Percentiles rank a stretch among this genome's conserved stretches.
Evolutionary conservation across 2,329 filamentous ascomycete genomes (phyloP).

Genomic region (Plenodomus tracheiphilus): DNA sequence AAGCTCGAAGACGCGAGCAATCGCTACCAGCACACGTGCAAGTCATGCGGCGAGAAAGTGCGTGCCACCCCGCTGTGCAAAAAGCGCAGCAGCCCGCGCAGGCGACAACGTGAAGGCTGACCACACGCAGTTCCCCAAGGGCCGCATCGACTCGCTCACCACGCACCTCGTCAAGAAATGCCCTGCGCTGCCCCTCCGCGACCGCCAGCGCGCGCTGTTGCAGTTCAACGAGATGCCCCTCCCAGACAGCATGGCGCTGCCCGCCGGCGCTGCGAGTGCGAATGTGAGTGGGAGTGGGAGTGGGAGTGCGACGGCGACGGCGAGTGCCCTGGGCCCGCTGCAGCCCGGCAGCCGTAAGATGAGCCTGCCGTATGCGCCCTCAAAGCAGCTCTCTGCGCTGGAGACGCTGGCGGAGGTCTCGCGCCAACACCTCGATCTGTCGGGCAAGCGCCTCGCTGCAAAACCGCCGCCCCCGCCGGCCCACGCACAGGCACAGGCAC

Average conservation of each 20-base stretch:
- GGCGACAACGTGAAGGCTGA: constrained; percentile 22
- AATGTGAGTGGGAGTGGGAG: neutral
- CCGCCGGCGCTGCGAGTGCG: neutral
- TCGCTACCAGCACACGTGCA: constrained; percentile 89
- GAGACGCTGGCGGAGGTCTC: constrained; percentile 89
- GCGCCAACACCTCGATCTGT: constrained; percentile 67
- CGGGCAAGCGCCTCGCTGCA: constrained; percentile 47
- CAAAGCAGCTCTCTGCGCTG: constrained; percentile 73
- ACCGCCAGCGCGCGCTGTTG: constrained; percentile 74
- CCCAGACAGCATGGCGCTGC: constrained; percentile 43
- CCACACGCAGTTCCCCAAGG: constrained; percentile 71
- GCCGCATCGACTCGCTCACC: constrained; percentile 79
- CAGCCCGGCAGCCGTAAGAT: constrained; percentile 37
- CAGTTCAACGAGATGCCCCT: constrained; percentile 69
- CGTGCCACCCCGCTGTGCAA: constrained; percentile 8
- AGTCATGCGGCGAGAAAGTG: constrained; percentile 76
- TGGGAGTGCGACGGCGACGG: no score
- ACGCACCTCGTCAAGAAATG: constrained; percentile 86
- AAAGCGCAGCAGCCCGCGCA: constrained; percentile 2
- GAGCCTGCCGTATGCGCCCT: constrained; percentile 49
- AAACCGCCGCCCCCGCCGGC: constrained; percentile 29
- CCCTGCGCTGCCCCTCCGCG: constrained; percentile 72
- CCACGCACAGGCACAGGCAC: constrained; percentile 16
- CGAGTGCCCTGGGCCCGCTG: constrained; percentile 16
- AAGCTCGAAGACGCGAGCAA: constrained; percentile 91